Evolutionary conservation across 805 yeast genomes (phyloP), one percentile per base, ranked within the genome.

Genomic region (Candida boleticola): DNA sequence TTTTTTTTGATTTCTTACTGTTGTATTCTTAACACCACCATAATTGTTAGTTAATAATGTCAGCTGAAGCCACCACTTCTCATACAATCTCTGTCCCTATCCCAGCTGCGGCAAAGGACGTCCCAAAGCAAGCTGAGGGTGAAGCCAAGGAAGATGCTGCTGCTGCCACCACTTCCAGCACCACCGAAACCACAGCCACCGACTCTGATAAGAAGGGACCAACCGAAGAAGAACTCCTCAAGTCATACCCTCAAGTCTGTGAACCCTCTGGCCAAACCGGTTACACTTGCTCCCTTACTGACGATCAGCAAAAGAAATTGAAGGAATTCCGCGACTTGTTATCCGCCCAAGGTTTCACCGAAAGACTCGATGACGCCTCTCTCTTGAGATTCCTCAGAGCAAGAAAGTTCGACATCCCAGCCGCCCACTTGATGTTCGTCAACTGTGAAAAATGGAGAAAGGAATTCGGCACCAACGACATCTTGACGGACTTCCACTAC

Each of bases 381-480:
- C 68, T 85, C 49, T 73, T 79, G 50, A 82, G 99, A 54, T 93
- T 93, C 66, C 73, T 93, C 49, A 81, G 98, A 60, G 99, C 99
- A 7, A 82, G 99, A 68, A 90, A 89, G 74, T 93, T 93, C 60
- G 97, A 89, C 55, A 72, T 90, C 25, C 76, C 70, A 45, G 79
- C 82, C 56, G 86, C 99, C 22, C 76, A 77, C 57, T 79, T 75
- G 47, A 93, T 93, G 99, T 89, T 76, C 60, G 79, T 73, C 45
- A 81, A 77, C 47, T 90, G 97, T 66, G 97, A 93, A 69, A 79
- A 77, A 47, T 93, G 99, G 99, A 82, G 99, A 64, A 68, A 77
- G 57, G 86, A 82, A 47, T 89, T 76, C 53, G 97, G 96, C 48
- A 80, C 89, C 27, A 85, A 92, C 67, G 87, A 92, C 36, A 85